Evolutionary conservation across 2,329 filamentous ascomycete genomes (phyloP), one percentile per base, ranked within the genome.

Genomic region (Aspergillus ustus): DNA sequence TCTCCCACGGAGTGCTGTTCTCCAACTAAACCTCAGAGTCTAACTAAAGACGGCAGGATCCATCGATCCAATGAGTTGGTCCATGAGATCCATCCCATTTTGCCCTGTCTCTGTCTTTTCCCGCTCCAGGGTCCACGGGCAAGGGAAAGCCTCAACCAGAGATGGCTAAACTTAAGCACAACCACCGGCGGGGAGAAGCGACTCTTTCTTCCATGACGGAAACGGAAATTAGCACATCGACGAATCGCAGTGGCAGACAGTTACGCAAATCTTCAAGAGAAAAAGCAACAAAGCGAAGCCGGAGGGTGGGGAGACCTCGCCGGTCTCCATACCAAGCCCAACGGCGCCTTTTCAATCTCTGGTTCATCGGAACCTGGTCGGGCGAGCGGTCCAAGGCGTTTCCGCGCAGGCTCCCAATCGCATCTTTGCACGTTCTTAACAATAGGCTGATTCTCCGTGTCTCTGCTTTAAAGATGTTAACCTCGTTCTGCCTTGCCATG

Each of bases 311-410:
- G 48, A 49, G 53, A 34, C 20, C 8, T 7, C 31, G 37, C 34
- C 13, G 19, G 49, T 51, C 48, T 57, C 59, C 59, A 57, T 61
- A 57, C 59, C 53, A 61, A 61, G 59, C 49, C 25, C 28, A 61
- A 57, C 59, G 53, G 59, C 31, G 59, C 44, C 28, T 25, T 48
- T 46, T 19, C 17, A 40, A 48, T 43, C 40, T 57, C 9, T 57
- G 40, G 59, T 57, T 53, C 48, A 40, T 57, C 53, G 28, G 20
- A 45, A 59, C 37, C 20, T 49, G 45, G 48, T 49, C 46, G 34
- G 44, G 29, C 54, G 25, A 46, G 54, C 54, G 45, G 28, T 51
- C 43, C 50, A n/a, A 57, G 45, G 45, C 44, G 43, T 20, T 34
- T 55, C n/a, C 15, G 25, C 6, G 31, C 22, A 57, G 46, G 46